phyloP scores from a whole-genome alignment of 129 eudicot genomes.

The Centella asiatica region DNA sequence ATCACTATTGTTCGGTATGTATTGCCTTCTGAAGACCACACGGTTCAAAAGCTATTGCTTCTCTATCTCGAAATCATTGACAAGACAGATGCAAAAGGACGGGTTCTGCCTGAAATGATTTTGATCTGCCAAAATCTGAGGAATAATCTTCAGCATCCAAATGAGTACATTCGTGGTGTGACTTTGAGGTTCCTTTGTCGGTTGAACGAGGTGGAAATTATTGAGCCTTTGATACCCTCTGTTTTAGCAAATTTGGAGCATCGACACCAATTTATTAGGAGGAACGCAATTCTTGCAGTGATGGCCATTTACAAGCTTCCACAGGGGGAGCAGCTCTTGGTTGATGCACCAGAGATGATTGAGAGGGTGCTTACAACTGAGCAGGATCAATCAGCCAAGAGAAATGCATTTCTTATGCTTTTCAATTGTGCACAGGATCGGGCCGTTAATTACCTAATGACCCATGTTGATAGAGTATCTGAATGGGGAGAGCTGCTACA shows the following conservation, averaged over 20 bases:
- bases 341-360: slow-evolving; percentile 89
- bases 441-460: slow-evolving; percentile 77
- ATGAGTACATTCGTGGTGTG: slow-evolving; percentile 85
- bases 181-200: slow-evolving; percentile 84
- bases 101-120: slow-evolving; percentile 84
- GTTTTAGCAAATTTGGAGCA: slow-evolving; percentile 78
- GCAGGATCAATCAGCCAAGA: slow-evolving; percentile 85
- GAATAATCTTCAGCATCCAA: slow-evolving; percentile 83
- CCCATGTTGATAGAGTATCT: slow-evolving; percentile 67
- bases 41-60: slow-evolving; percentile 70
- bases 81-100: slow-evolving; percentile 64
- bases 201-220: slow-evolving; percentile 63
- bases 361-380: slow-evolving; percentile 79
- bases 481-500: slow-evolving; percentile 96
- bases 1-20: slow-evolving; percentile 87
- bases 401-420: slow-evolving; percentile 97
- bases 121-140: slow-evolving; percentile 83
- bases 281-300: slow-evolving; percentile 93
- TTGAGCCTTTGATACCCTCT: slow-evolving; percentile 88
- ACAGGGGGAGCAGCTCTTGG: slow-evolving; percentile 89
- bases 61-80: slow-evolving; percentile 76
- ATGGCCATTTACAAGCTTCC: slow-evolving; percentile 95
- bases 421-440: slow-evolving; percentile 89
- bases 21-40: slow-evolving; percentile 81
- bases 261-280: slow-evolving; percentile 78